Conservation (phyloP, 176 grass and related monocot species). For the Oryza rufipogon region DNA sequence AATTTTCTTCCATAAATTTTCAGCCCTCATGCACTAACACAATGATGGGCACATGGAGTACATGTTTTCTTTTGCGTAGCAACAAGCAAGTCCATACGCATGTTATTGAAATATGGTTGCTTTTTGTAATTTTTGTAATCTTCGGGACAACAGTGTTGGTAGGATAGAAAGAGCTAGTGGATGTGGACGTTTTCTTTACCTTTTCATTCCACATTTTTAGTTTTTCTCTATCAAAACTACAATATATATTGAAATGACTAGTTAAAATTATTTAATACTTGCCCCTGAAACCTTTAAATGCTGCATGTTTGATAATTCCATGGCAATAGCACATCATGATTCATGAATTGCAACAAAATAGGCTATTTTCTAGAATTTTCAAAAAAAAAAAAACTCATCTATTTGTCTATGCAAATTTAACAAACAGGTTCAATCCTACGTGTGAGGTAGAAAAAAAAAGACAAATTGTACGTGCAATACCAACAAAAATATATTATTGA, state of each 20-base stretch:
- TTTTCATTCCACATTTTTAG: background rate
- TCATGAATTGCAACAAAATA: no score
- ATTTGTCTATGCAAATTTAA: background rate
- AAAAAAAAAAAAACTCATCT: background rate
- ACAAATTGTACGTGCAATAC: background rate
- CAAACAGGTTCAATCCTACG: background rate
- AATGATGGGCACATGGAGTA: background rate
- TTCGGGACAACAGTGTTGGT: background rate
- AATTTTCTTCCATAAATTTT: background rate
- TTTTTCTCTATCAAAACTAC: background rate
- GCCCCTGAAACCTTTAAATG: background rate
- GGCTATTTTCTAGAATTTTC: background rate
- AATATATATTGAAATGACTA: background rate
- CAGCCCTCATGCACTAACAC: background rate
- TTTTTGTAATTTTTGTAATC: constrained; percentile 12
- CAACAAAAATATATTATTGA: background rate
- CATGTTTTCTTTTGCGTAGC: background rate
- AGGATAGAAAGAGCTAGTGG: background rate
- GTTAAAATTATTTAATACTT: background rate
- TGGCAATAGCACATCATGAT: background rate
- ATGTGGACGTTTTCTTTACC: background rate
- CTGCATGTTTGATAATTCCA: background rate
- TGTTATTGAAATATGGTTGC: background rate
- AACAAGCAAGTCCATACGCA: background rate
- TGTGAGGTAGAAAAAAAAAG: background rate